Conservation (phyloP, 805 yeast genomes). For the Kluyveromyces aestuarii region DNA sequence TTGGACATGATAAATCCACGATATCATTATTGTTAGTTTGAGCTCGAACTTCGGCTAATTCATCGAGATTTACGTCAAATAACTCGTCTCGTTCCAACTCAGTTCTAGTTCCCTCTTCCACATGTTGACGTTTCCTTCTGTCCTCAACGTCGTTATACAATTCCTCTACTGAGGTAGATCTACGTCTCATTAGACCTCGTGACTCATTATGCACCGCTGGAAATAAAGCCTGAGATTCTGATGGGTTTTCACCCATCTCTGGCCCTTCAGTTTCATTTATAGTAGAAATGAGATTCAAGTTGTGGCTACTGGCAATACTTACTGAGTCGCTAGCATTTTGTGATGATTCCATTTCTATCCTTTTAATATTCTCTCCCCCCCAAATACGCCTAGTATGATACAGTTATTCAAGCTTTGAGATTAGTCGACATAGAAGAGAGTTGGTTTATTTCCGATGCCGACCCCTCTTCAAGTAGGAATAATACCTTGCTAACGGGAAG, state of each 20-base stretch:
- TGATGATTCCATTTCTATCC: not conserved
- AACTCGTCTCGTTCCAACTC: not conserved
- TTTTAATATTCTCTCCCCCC: not conserved
- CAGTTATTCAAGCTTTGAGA: too few relatives aligned
- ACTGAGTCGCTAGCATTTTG: not conserved
- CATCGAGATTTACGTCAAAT: not conserved
- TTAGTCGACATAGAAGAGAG: too few relatives aligned
- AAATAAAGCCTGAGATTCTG: too few relatives aligned
- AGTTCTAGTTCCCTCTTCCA: not conserved
- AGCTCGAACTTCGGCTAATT: not conserved
- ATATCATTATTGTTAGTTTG: not conserved
- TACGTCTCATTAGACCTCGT: not conserved
- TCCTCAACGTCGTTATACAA: not conserved
- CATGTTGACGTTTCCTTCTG: not conserved
- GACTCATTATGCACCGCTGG: not conserved
- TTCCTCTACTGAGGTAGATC: not conserved
- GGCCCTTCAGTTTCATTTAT: not conserved
- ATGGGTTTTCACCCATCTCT: too few relatives aligned
- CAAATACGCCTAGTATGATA: too few relatives aligned
- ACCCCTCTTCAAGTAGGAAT: too few relatives aligned
- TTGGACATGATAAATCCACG: not conserved
- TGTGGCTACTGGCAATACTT: not conserved
- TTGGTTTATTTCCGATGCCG: too few relatives aligned
- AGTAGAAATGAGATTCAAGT: not conserved
- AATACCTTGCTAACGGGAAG: too few relatives aligned